A percentile compares a stretch with the other conserved stretches of the same genome.
Conservation (phyloP, 2,329 filamentous ascomycete species). For the Fusarium sp. region DNA sequence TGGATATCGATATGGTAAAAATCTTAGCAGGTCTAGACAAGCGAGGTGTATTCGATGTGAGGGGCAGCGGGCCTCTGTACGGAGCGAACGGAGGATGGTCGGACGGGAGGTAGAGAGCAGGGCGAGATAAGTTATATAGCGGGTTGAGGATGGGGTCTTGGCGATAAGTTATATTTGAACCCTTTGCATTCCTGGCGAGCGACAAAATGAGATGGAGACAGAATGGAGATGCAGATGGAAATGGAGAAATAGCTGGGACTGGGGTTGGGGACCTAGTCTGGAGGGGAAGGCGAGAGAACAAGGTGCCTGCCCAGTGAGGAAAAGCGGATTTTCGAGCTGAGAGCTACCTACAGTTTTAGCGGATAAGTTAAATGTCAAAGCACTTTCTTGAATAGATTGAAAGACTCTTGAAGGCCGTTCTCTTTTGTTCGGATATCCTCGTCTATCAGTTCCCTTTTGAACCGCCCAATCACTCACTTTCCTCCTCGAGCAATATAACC, state of each 20-base stretch:
- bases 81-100: slow-evolving; percentile 9
- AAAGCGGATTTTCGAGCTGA: slow-evolving; percentile 35
- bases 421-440: background rate
- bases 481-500: background rate
- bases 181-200: slow-evolving; percentile 19
- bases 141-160: background rate
- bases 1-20: slow-evolving; percentile 22
- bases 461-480: no score
- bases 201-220: slow-evolving; percentile 7
- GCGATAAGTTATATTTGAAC: slow-evolving; percentile 2
- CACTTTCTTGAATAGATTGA: slow-evolving; percentile 4
- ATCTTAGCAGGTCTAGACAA: slow-evolving; percentile 28
- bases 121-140: slow-evolving; percentile 19
- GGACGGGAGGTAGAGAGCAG: background rate
- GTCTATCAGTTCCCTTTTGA: background rate
- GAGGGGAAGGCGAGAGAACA: slow-evolving; percentile 26
- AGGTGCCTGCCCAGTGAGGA: slow-evolving; percentile 39
- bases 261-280: slow-evolving; percentile 27
- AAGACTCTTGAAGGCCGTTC: background rate
- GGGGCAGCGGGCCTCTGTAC: slow-evolving; percentile 26
- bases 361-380: slow-evolving; percentile 5
- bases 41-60: slow-evolving; percentile 21
- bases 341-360: slow-evolving; percentile 30
- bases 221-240: slow-evolving; percentile 3
- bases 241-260: slow-evolving; percentile 41